These are phyloP conservation scores for Phanerodontia chrysosporium DNA, from an alignment of 768 basidiomycete genomes.

Conservation along the genomic window DNA sequence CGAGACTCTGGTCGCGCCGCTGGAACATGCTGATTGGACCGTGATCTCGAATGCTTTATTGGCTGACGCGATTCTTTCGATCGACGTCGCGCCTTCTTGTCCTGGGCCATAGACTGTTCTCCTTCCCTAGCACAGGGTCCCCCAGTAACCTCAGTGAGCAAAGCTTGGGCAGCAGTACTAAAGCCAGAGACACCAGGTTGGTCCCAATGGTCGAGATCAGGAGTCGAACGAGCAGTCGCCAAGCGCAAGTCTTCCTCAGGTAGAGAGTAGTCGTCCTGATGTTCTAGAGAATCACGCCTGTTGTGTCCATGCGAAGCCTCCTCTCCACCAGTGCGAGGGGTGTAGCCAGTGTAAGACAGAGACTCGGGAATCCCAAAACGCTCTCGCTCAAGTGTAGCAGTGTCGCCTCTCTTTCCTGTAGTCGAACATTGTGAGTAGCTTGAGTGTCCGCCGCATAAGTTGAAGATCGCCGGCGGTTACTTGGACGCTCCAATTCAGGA, in stretches of 20 bases:
- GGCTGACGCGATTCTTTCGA: not conserved
- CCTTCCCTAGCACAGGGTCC: not conserved
- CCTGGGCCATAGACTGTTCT: not conserved
- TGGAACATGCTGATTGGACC: not conserved
- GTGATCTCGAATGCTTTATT: not conserved
- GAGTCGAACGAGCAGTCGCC: constrained; percentile 27
- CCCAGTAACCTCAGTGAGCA: constrained; percentile 38
- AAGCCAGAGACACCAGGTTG: constrained; percentile 27
- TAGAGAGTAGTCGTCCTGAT: not conserved
- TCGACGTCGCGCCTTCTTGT: not conserved
- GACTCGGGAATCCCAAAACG: constrained; percentile 27
- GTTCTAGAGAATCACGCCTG: constrained; percentile 35
- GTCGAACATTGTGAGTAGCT: not conserved
- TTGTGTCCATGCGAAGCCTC: constrained; percentile 26
- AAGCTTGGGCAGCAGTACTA: constrained; percentile 45
- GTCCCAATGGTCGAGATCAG: constrained; percentile 38
- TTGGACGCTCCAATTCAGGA: not conserved
- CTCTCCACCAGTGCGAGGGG: not conserved
- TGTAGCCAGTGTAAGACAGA: constrained; percentile 20
- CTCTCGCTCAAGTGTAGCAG: constrained; percentile 19
- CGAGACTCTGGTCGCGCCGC: not conserved
- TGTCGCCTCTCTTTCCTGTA: not conserved
- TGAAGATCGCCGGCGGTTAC: not conserved
- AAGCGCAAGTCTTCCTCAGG: not conserved
- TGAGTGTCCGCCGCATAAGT: not conserved